Base-by-base conservation (phyloP, 148 eudicot genomes). In the Fagopyrum tataricum region DNA sequence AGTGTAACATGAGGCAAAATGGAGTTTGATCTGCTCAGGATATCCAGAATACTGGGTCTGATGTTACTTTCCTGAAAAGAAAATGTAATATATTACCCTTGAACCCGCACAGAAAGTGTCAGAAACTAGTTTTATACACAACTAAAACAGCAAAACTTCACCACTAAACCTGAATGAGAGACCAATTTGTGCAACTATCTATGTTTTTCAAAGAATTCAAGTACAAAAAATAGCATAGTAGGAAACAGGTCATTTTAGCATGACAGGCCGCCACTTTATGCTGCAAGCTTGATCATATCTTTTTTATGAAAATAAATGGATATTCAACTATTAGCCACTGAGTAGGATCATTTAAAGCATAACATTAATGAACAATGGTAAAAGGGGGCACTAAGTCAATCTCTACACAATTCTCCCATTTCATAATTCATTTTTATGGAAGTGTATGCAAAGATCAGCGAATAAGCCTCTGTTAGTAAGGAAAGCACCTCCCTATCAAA, bases 1-100 rank as follows among this genome's bases (percentile, higher is more conserved):
- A 94, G 87, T 15, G 91, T 91, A 74, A 94, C 85, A 73, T 94
- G 97, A 53, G 98, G 98, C 75, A 94, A 76, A 81, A 86, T 76
- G 53, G 93, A 83, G 79, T 89, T 94, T 62, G 98, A 89, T 81
- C 83, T 85, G 84, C 87, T 86, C 84, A 94, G 82, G 43, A 89
- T 82, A 68, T 82, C 74, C 76, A 86, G 47, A 43, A 91, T 77
- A 42, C 52, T 76, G 76, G 77, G 82, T 68, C 82, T 79, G 44
- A 78, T 44, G 74, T 89, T 74, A 58, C 66, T 56, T 73, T 73
- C 79, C 91, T 88, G 89, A 78, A 78, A 76, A 0, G 68, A 51
- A 47, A 84, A 84, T 4, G 77, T 40, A 40, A 64, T 39, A 9
- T 41, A 11, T 37, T n/a, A 67, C 37, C 44, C 70, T 41, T 21